Base-by-base conservation (phyloP, 2,329 filamentous ascomycete species). In the Raffaelea albimanens region DNA sequence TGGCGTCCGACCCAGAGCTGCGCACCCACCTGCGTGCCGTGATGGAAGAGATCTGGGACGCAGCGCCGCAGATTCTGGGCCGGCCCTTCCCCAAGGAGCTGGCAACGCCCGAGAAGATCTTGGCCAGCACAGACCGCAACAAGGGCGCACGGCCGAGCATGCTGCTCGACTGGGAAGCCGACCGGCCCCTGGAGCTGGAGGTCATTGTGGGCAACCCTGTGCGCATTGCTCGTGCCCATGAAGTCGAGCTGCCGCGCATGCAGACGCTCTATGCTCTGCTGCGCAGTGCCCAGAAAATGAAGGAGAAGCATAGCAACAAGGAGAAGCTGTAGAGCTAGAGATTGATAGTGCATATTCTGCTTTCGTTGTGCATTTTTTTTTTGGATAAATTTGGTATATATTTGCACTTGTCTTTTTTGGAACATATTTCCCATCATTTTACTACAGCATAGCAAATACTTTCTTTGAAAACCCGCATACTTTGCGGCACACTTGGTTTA, bases 191-290 rank as follows among this genome's bases (percentile, higher is more conserved):
- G 71, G 83, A 87, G 67, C 60, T 87, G 44, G 83, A 87, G 63
- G 83, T 85, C 33, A 85, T 87, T 38, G 59, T 87, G 21, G 83
- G 83, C 2, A 86, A 87, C 58, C 81, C 83, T 1, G 76, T 86
- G 25, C 67, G 79, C 53, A 78, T 84, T 42, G 83, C 82, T 10
- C 67, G 78, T 54, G 72, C 70, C 46, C 71, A 72, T 44, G 82
- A 82, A 0, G 73, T 81, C 5, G 75, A 82, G 56, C 75, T 85
- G 75, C 80, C 80, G 11, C 66, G 80, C 59, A 57, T 86, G 65
- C 80, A 85, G 67, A 83, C 65, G 20, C 55, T 85, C 54, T 85
- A 86, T 67, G 82, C 81, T 22, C 59, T 85, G 55, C 59, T 85
- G 53, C 73, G 73, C 61, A 82, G 78, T 59, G 74, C 75, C 55